phyloP scores from a whole-genome alignment of 1,284 basidiomycete species.

The Mycena citricolor region DNA sequence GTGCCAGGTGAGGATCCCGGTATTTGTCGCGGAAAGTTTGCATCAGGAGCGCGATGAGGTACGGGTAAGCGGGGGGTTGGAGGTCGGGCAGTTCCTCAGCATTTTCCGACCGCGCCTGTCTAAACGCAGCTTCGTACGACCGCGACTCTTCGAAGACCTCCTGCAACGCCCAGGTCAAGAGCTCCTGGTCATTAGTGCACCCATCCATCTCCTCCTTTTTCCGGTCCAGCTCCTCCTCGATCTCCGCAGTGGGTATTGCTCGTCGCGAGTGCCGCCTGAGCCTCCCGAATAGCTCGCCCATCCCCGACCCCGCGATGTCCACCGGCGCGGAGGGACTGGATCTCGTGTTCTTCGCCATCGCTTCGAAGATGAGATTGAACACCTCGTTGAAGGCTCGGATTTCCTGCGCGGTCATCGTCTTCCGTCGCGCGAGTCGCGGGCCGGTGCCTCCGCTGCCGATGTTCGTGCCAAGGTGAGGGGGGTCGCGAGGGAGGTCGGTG shows the following conservation, averaged over 20 bases:
- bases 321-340: conserved; percentile 24
- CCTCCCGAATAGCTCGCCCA: conserved; percentile 45
- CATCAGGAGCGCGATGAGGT: conserved; percentile 75
- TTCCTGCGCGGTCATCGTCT: conserved; percentile 69
- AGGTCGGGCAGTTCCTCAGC: conserved; percentile 36
- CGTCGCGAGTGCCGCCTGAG: conserved; percentile 50
- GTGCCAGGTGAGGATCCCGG: conserved; percentile 74
- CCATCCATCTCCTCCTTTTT: conserved; percentile 76
- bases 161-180: conserved; percentile 74
- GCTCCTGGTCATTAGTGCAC: conserved; percentile 67
- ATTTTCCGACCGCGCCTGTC: conserved; percentile 35
- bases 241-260: conserved; percentile 50
- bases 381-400: conserved; percentile 65
- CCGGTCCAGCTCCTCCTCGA: conserved; percentile 64
- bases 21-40: conserved; percentile 73
- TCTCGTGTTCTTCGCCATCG: conserved; percentile 36
- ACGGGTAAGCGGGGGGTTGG: conserved; percentile 68
- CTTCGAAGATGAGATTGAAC: conserved; percentile 70
- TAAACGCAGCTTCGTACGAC: conserved; percentile 47
- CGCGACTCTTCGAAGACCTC: conserved; percentile 67
- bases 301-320: conserved; percentile 30
- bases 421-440: conserved; percentile 37
- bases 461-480: conserved; percentile 17
- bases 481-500: conserved; percentile 25
- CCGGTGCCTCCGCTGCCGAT: conserved; percentile 7